phyloP scores from a whole-genome alignment of 495 filamentous ascomycete genomes.

The Aspergillus coremiiformis region DNA sequence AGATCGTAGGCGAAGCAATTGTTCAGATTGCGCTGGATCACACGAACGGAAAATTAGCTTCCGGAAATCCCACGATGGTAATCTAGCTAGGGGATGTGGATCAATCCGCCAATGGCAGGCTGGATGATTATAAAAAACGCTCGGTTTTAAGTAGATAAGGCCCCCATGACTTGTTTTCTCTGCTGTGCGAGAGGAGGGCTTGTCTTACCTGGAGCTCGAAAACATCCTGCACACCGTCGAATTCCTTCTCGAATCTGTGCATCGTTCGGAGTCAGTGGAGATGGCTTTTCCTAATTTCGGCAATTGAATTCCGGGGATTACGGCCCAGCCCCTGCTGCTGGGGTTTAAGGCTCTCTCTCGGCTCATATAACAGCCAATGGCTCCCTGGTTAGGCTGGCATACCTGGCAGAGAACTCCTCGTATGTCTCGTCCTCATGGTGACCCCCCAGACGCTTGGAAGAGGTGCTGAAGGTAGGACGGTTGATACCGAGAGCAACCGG shows the following conservation, averaged over 20 bases:
- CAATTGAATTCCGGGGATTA: conserved; percentile 4
- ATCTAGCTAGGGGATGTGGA: background rate
- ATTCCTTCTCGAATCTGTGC: conserved; percentile 95
- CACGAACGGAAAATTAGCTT: background rate
- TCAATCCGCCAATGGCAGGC: conserved; percentile 14
- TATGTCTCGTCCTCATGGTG: conserved; percentile 85
- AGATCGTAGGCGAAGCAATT: conserved; percentile 99
- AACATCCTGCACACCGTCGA: conserved; percentile 93
- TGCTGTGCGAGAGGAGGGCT: background rate
- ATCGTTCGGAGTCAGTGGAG: conserved; percentile 6
- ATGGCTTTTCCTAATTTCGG: background rate
- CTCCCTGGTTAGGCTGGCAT: conserved; percentile 33
- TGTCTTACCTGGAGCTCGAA: conserved; percentile 95
- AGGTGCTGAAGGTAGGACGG: conserved; percentile 62
- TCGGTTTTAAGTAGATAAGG: background rate
- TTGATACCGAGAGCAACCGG: conserved; percentile 43
- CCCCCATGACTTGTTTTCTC: background rate
- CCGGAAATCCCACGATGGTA: background rate
- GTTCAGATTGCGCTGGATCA: conserved; percentile 95
- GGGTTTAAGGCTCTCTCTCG: background rate
- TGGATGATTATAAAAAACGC: conserved; percentile 9
- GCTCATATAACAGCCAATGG: conserved; percentile 22
- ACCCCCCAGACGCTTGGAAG: conserved; percentile 48
- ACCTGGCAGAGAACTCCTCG: conserved; percentile 98
- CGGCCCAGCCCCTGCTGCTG: background rate